These are phyloP conservation scores for Neurospora tetrasperma DNA, from an alignment of 495 filamentous ascomycete genomes.

Conservation along the genomic window DNA sequence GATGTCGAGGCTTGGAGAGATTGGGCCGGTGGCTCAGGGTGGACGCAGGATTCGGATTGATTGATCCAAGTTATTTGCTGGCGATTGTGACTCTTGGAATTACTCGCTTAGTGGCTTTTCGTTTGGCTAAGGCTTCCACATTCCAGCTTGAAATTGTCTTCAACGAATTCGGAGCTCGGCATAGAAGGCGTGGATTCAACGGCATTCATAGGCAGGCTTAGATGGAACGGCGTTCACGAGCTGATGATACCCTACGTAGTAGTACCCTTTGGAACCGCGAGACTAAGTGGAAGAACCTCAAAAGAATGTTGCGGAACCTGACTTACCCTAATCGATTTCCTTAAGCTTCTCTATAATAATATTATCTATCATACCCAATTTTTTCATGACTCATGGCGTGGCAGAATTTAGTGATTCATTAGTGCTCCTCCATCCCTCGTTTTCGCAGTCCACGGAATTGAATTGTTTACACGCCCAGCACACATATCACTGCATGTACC, in stretches of 20 bases:
- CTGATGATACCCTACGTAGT: neutral
- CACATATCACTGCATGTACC: neutral
- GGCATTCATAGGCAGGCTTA: neutral
- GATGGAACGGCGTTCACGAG: neutral
- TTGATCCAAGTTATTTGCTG: neutral
- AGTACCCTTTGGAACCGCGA: neutral
- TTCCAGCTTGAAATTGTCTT: neutral
- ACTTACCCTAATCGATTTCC: neutral
- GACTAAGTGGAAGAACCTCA: neutral
- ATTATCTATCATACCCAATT: neutral
- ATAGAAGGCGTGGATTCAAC: neutral
- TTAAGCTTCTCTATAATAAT: neutral
- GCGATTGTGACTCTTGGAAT: neutral
- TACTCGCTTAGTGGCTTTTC: neutral
- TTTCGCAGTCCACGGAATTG: neutral
- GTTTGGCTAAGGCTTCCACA: neutral
- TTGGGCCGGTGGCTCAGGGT: slow-evolving; percentile 33
- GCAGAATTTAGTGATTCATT: neutral
- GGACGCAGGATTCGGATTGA: slow-evolving; percentile 37
- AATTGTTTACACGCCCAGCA: neutral
- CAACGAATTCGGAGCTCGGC: neutral
- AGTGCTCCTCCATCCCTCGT: neutral
- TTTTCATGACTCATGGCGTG: neutral
- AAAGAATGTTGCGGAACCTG: neutral
- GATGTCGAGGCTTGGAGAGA: slow-evolving; percentile 61